A percentile compares a stretch with the other conserved stretches of the same genome.
These are phyloP conservation scores for Trichosporon coremiiforme DNA, from an alignment of 1,284 basidiomycete species.

Conservation along the genomic window DNA sequence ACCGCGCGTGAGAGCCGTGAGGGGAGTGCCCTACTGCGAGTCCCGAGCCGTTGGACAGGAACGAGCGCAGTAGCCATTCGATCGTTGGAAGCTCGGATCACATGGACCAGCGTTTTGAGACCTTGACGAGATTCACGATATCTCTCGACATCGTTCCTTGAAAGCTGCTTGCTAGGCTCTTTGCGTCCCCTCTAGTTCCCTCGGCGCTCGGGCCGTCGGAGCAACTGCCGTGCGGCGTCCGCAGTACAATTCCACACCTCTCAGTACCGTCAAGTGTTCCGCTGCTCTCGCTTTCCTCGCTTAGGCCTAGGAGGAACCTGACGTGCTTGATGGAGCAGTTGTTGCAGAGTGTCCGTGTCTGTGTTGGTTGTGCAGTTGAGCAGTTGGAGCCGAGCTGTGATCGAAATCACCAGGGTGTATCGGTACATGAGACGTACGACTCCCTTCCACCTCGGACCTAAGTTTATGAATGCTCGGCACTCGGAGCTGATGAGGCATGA, in stretches of 20 bases:
- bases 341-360: background rate
- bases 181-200: background rate
- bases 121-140: background rate
- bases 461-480: background rate
- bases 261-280: background rate
- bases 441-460: background rate
- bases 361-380: background rate
- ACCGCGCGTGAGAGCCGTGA: background rate
- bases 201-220: background rate
- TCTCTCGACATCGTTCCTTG: background rate
- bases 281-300: background rate
- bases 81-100: conserved; percentile 8
- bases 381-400: background rate
- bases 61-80: background rate
- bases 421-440: conserved; percentile 7
- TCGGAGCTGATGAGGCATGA: conserved; percentile 4
- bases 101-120: background rate
- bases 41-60: background rate
- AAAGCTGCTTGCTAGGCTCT: background rate
- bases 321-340: background rate
- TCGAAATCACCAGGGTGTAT: background rate
- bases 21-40: background rate
- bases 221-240: background rate
- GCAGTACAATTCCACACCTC: too few relatives aligned
- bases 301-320: background rate